Conservation (phyloP, 805 yeast species). For the Wickerhamomyces rabaulensis region DNA sequence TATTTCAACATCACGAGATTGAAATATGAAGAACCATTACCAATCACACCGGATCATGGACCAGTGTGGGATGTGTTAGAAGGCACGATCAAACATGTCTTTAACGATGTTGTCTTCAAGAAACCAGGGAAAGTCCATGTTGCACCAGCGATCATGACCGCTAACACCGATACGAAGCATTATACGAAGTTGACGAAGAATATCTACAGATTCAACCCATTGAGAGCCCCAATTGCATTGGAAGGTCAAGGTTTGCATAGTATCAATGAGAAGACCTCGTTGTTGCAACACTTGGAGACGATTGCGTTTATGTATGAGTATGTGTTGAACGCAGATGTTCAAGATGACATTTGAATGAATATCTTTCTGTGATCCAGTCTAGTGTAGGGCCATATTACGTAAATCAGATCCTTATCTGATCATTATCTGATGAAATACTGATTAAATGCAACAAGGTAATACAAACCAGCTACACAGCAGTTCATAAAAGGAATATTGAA, state of each 20-base stretch:
- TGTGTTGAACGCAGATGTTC: conserved; percentile 36
- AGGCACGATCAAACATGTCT: conserved; percentile 42
- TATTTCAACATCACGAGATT: conserved; percentile 21
- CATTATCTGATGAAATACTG: too few relatives aligned
- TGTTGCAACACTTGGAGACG: conserved; percentile 47
- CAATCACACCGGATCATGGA: conserved; percentile 11
- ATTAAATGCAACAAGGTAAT: too few relatives aligned
- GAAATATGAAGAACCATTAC: conserved; percentile 8
- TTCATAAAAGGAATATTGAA: background rate
- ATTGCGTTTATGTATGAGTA: conserved; percentile 47
- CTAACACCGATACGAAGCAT: conserved; percentile 65
- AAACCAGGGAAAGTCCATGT: conserved; percentile 50
- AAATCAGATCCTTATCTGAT: too few relatives aligned
- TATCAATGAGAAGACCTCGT: conserved; percentile 47
- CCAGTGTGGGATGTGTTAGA: conserved; percentile 17
- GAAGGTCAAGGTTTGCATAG: conserved; percentile 38
- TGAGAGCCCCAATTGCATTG: conserved; percentile 6
- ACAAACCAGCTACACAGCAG: background rate
- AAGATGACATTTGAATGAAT: background rate
- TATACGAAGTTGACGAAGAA: conserved; percentile 59
- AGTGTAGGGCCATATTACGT: too few relatives aligned
- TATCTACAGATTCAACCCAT: conserved; percentile 47
- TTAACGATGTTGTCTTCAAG: conserved; percentile 41
- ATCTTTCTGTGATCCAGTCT: too few relatives aligned
- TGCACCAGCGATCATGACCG: conserved; percentile 41